Evolutionary conservation across 108 stramenopile genomes (phyloP).

Genomic region (Parietichytrium sp.): DNA sequence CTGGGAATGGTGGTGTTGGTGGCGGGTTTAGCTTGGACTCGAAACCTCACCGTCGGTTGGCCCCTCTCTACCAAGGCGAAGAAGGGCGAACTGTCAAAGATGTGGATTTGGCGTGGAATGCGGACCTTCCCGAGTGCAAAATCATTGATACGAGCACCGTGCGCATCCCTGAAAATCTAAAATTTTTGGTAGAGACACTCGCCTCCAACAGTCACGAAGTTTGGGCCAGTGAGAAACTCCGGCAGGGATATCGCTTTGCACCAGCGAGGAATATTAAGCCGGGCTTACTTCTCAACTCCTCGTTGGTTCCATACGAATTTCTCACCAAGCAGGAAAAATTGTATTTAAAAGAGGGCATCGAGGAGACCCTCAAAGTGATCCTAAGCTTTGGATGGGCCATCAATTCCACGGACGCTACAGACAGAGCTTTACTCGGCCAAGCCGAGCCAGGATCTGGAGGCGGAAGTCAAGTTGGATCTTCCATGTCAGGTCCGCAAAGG

Average conservation of each 20-base stretch:
- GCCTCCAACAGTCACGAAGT: conserved; percentile 42
- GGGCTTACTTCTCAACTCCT: conserved; percentile 15
- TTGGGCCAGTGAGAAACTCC: conserved; percentile 31
- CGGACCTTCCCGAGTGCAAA: not conserved
- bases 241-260: conserved; percentile 29
- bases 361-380: conserved; percentile 34
- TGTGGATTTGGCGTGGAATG: conserved; percentile 4
- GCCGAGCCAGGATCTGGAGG: too few species aligned
- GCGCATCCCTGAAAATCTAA: not conserved
- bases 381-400: not conserved
- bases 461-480: too few species aligned
- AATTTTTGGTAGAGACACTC: not conserved
- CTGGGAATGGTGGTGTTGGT: too few species aligned
- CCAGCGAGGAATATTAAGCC: not conserved
- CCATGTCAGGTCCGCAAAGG: not conserved
- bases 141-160: not conserved
- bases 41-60: too few species aligned
- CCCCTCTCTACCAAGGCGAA: too few species aligned
- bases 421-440: too few species aligned
- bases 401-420: too few species aligned
- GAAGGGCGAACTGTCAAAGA: not conserved
- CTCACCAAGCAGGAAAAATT: not conserved
- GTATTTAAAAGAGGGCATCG: not conserved
- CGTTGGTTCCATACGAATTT: not conserved
- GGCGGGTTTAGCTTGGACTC: too few species aligned